phyloP scores from a whole-genome alignment of 176 grass and related monocot species.

The Hyparrhenia diplandra region DNA sequence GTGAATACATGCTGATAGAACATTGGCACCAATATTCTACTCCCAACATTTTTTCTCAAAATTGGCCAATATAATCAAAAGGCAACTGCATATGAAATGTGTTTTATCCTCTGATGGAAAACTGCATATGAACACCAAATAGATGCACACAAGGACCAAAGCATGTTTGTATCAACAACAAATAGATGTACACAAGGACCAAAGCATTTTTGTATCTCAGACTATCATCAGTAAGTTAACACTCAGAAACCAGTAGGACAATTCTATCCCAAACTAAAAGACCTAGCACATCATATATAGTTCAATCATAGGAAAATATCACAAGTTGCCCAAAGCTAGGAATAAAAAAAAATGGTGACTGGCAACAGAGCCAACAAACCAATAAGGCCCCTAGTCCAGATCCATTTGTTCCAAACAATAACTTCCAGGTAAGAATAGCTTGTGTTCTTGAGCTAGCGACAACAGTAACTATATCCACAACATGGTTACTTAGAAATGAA shows the following conservation, averaged over 20 bases:
- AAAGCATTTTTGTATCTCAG: too few relatives aligned
- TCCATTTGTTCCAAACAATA: conserved; percentile 25
- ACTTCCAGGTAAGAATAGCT: background rate
- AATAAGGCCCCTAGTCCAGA: background rate
- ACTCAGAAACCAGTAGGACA: background rate
- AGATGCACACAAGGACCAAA: background rate
- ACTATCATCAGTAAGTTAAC: background rate
- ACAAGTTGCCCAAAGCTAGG: background rate
- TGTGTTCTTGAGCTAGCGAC: background rate
- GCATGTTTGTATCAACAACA: background rate
- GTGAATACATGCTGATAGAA: background rate
- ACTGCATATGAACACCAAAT: background rate
- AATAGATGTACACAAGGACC: too few relatives aligned
- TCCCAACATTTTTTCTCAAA: background rate
- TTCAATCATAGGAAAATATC: background rate
- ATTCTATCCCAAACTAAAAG: background rate
- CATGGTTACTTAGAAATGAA: conserved; percentile 7
- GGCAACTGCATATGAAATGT: background rate
- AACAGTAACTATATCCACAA: background rate
- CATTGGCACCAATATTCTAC: background rate
- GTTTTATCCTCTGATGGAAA: conserved; percentile 7
- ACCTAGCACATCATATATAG: background rate
- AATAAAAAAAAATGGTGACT: background rate
- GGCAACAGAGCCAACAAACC: background rate
- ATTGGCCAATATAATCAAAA: background rate